Evolutionary conservation across 2,329 filamentous ascomycete genomes (phyloP), one percentile per base, ranked within the genome.

Genomic region (Ustilaginoidea virens): DNA sequence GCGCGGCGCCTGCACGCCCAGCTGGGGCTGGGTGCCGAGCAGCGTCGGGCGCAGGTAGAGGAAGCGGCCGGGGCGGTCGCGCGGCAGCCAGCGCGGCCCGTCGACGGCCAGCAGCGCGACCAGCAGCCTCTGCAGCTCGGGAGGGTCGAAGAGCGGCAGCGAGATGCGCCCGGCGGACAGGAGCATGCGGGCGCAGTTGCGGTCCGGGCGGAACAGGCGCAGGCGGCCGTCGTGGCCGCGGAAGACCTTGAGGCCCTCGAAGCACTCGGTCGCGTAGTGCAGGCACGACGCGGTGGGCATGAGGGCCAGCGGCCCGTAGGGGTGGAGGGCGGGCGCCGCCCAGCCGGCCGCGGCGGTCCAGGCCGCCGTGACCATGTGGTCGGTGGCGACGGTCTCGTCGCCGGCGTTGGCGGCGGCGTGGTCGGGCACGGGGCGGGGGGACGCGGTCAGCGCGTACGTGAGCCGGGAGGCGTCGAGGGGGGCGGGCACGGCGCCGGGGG

Each of bases 251-350:
- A 69, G 56, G 9, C 83, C 83, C 56, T 92, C 83, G 57, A 92
- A 92, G 53, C 83, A 92, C 55, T 87, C 79, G 27, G 82, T 92
- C 8, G 82, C 83, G 55, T 92, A 92, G 63, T 92, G 83, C 35
- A 92, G 66, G 36, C 75, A 74, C 4, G 74, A 80, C 10, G 82
- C 80, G 4, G 78, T 86, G 20, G 83, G 83, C 60, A 82, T 78
- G 44, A 92, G 71, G 37, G 66, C 66, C 30, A 92, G 58, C 8
- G 80, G 77, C 0, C 80, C 79, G 52, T 82, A 90, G 16, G 82
- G 79, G 49, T 72, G 69, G 33, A 92, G 66, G 42, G 77, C 66
- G 2, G 83, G 83, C 2, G 68, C 61, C 21, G 66, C 63, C 83
- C 83, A 92, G 42, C 83, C 83, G 13, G 55, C 47, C 24, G 58